Evolutionary conservation across 306 rosid species (phyloP).

Genomic region (Quercus rubra): DNA sequence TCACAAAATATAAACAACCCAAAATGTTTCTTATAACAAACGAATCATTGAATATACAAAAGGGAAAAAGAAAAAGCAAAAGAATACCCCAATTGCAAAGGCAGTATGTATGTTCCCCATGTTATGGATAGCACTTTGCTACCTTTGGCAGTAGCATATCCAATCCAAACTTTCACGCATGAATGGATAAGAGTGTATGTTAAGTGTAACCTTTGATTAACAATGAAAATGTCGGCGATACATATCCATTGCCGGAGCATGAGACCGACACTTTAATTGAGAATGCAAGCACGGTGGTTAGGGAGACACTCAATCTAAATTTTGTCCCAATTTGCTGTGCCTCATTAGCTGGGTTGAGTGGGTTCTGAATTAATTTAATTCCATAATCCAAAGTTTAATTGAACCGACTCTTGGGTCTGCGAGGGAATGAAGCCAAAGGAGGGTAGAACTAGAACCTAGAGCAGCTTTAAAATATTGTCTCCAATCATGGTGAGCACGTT

Average conservation of each 20-base stretch:
- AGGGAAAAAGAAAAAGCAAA: too few relatives aligned
- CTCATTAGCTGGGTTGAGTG: constrained; percentile 15
- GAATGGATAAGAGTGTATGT: constrained; percentile 2
- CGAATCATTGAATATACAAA: too few relatives aligned
- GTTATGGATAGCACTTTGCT: constrained; percentile 1
- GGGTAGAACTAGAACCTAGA: not conserved
- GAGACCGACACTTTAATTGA: constrained; percentile 26
- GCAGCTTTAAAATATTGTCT: too few relatives aligned
- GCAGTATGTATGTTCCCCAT: not conserved
- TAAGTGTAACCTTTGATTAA: not conserved
- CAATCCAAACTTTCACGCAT: constrained; percentile 8
- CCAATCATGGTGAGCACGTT: constrained; percentile 34
- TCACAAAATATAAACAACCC: too few relatives aligned
- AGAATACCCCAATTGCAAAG: too few relatives aligned
- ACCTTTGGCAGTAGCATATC: constrained; percentile 22
- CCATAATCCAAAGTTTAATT: not conserved
- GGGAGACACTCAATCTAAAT: constrained; percentile 13
- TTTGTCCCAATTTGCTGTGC: not conserved
- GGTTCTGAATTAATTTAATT: not conserved
- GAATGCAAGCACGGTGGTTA: not conserved
- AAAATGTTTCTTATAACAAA: too few relatives aligned
- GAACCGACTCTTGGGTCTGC: not conserved
- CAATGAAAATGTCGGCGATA: constrained; percentile 16
- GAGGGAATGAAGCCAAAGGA: not conserved
- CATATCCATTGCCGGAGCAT: constrained; percentile 18